Evolutionary conservation across 108 stramenopile species (phyloP).

Genomic region (Cyclotella sp.): DNA sequence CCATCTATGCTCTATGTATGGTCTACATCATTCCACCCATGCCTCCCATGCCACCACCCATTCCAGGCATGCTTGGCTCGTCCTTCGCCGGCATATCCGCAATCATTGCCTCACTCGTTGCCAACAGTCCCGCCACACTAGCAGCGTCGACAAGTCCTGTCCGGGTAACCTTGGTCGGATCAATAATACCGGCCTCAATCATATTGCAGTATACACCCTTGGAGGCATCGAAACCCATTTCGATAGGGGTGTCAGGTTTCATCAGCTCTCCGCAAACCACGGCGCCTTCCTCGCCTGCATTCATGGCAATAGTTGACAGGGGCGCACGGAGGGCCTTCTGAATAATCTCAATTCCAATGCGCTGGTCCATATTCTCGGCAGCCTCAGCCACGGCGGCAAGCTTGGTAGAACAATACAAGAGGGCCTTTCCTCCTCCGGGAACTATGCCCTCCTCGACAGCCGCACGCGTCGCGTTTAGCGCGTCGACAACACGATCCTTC

Average conservation of each 20-base stretch:
- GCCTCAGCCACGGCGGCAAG: conserved; percentile 81
- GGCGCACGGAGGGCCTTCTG: conserved; percentile 95
- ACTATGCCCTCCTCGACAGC: conserved; percentile 99
- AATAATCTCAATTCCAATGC: conserved; percentile 98
- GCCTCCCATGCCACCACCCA: conserved; percentile 90
- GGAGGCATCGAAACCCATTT: conserved; percentile 91
- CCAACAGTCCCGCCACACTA: conserved; percentile 95
- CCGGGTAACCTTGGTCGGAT: conserved; percentile 99
- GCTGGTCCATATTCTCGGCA: conserved; percentile 97
- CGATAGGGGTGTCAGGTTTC: conserved; percentile 74
- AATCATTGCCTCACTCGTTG: conserved; percentile 99
- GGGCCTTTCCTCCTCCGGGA: conserved; percentile 98
- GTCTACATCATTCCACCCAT: conserved; percentile 90
- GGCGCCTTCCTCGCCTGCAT: conserved; percentile 98
- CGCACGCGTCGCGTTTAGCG: conserved; percentile 98
- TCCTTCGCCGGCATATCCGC: conserved; percentile 92
- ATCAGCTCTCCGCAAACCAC: conserved; percentile 96
- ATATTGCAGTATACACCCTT: conserved; percentile 93
- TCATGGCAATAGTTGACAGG: conserved; percentile 91
- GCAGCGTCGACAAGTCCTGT: conserved; percentile 98
- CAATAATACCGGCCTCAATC: conserved; percentile 97
- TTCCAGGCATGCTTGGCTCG: conserved; percentile 44
- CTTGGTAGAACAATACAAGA: conserved; percentile 96
- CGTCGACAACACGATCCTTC: conserved; percentile 99
- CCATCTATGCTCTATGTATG: not conserved